These are phyloP conservation scores for Russula olivacea DNA, from an alignment of 768 basidiomycete genomes.

Conservation along the genomic window DNA sequence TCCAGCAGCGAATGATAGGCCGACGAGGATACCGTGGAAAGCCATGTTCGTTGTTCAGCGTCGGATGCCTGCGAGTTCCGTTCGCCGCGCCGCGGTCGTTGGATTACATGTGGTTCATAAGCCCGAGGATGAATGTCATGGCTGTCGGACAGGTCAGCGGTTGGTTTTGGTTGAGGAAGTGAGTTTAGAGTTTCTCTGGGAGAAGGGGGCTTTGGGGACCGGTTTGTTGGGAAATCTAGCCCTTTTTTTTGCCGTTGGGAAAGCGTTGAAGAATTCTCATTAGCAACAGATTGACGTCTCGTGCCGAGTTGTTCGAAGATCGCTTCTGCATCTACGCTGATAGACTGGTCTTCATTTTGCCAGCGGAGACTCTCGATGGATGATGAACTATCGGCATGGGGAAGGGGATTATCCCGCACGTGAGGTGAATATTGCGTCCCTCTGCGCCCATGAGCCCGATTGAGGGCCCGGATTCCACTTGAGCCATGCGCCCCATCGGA, in stretches of 20 bases:
- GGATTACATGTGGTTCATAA: conserved; percentile 2
- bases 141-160: neutral
- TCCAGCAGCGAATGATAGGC: conserved; percentile 36
- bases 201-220: neutral
- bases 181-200: neutral
- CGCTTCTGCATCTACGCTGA: conserved; percentile 19
- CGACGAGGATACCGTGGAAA: conserved; percentile 22
- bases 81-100: conserved; percentile 2
- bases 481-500: neutral
- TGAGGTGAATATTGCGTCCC: conserved; percentile 30
- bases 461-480: conserved; percentile 3
- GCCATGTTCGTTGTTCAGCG: conserved; percentile 24
- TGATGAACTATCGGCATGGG: conserved; percentile 15
- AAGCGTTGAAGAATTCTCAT: neutral
- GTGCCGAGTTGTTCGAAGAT: conserved; percentile 20
- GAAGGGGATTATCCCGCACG: conserved; percentile 13
- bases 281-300: neutral
- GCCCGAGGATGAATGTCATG: neutral
- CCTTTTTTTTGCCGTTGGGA: conserved; percentile 6
- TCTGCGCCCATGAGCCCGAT: conserved; percentile 27
- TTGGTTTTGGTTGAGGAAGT: neutral
- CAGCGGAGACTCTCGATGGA: conserved; percentile 24
- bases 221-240: neutral
- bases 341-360: conserved; percentile 8
- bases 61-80: conserved; percentile 4